These are phyloP conservation scores for Citrus medica DNA, from an alignment of 345 rosid species.

Conservation along the genomic window DNA sequence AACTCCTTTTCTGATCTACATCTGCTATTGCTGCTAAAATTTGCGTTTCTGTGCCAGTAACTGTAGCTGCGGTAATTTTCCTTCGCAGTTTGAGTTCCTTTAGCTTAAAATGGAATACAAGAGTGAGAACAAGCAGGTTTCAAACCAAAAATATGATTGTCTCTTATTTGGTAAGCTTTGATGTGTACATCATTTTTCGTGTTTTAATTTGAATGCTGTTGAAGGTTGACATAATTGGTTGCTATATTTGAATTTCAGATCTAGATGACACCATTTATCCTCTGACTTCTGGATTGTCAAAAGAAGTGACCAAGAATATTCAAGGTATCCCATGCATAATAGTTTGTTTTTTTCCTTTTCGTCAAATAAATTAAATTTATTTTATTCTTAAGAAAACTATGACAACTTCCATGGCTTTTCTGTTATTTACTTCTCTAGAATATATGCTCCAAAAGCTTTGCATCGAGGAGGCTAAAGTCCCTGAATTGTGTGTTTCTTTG, in stretches of 20 bases:
- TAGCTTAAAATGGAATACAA: constrained; percentile 34
- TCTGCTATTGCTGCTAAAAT: neutral
- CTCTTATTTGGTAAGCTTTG: constrained; percentile 51
- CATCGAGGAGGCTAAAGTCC: constrained; percentile 52
- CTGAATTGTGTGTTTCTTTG: constrained; percentile 57
- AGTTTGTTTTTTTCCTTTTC: neutral
- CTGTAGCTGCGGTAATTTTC: neutral
- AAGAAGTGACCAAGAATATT: constrained; percentile 54
- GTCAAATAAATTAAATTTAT: neutral
- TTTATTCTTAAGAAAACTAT: neutral
- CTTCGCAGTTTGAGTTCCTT: neutral
- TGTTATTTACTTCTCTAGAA: constrained; percentile 34
- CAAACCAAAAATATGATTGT: constrained; percentile 38
- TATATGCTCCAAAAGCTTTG: constrained; percentile 75
- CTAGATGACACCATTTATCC: constrained; percentile 91
- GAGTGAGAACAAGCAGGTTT: constrained; percentile 22
- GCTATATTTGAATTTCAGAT: constrained; percentile 32
- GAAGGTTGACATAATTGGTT: neutral
- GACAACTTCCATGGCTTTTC: neutral
- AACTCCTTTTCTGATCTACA: neutral
- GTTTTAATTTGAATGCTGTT: neutral
- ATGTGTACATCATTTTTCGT: neutral
- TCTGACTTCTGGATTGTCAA: constrained; percentile 63
- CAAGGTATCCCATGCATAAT: constrained; percentile 43
- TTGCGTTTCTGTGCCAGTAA: neutral